Base-by-base conservation (phyloP, 2,329 filamentous ascomycete species). In the Phialocephala sp. region DNA sequence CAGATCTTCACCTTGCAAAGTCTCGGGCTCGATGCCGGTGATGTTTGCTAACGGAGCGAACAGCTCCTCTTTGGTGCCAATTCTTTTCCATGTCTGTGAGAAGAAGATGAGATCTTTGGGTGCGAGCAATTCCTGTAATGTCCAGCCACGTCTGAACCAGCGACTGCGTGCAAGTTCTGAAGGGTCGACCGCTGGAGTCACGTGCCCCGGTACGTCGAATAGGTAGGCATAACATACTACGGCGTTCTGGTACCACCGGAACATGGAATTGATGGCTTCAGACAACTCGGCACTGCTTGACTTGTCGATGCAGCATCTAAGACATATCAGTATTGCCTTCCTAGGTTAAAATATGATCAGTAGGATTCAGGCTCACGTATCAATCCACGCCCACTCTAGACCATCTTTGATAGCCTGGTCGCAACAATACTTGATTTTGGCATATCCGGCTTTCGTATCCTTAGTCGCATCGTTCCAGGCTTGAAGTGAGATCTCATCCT, bases 101-200 rank as follows among this genome's bases (percentile, higher is more conserved):
- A 50, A 66, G 27, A 77, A 67, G 27, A 56, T 83, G 67, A 82
- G 41, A 18, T 61, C 9, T 35, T 63, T 52, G 14, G 66, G 66
- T 3, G 66, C 66, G n/a, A 68, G 52, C 8, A 68, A 58, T 36
- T 68, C 66, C 37, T 66, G 64, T 8, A 68, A 36, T 8, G 64
- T 68, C 66, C 66, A 68, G 15, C 66, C 66, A 18, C 66, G 60
- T 20, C 18, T 55, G 54, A 67, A 67, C 66, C 66, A 67, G 8
- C 54, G 37, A 20, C 61, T 62, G 15, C 15, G 12, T 32, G 18
- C 35, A 37, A 67, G 65, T 36, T 64, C 47, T 8, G 65, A 57
- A 12, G 24, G 20, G 24, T 47, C 24, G 22, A 35, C 24, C 5
- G 37, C 14, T n/a, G 22, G 18, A 18, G 47, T 55, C 22, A 36